phyloP scores from a whole-genome alignment of 1,284 basidiomycete species.

The Anthracocystis walkeri region DNA sequence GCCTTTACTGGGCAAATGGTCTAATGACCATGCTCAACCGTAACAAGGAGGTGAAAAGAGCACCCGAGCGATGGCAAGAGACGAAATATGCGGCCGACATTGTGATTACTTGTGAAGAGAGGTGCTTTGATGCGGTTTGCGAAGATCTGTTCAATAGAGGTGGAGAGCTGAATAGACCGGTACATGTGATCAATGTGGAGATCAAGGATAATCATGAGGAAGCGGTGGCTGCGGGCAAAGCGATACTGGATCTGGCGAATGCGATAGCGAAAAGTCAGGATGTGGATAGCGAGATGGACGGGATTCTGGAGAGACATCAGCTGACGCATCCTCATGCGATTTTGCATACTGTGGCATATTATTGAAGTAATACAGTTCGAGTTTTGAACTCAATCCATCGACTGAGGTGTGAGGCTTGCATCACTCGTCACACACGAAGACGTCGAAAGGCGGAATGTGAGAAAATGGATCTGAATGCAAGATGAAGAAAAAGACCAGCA shows the following conservation, averaged over 20 bases:
- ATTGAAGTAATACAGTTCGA: slow-evolving; percentile 21
- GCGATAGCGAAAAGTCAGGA: slow-evolving; percentile 77
- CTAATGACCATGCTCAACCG: slow-evolving; percentile 97
- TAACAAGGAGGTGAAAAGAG: slow-evolving; percentile 89
- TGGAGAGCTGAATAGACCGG: slow-evolving; percentile 90
- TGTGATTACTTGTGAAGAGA: slow-evolving; percentile 98
- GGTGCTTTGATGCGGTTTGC: slow-evolving; percentile 98
- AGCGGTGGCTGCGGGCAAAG: slow-evolving; percentile 92
- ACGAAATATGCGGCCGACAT: slow-evolving; percentile 87
- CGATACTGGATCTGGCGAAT: slow-evolving; percentile 90
- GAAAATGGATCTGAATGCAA: too few relatives aligned
- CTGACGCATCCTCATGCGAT: slow-evolving; percentile 91
- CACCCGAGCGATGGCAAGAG: slow-evolving; percentile 98
- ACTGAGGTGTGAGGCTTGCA: too few relatives aligned
- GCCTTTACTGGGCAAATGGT: slow-evolving; percentile 91
- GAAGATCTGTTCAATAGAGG: slow-evolving; percentile 91
- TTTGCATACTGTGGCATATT: slow-evolving; percentile 78
- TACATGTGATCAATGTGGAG: slow-evolving; percentile 97
- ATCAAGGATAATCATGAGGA: slow-evolving; percentile 99
- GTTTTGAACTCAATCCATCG: too few relatives aligned
- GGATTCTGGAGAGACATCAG: slow-evolving; percentile 84
- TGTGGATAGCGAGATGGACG: slow-evolving; percentile 89
- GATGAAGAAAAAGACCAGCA: too few relatives aligned
- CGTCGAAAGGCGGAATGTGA: too few relatives aligned
- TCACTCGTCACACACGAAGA: too few relatives aligned